Evolutionary conservation across 495 filamentous ascomycete species (phyloP), one percentile per base, ranked within the genome.

Genomic region (Neurospora sp.): DNA sequence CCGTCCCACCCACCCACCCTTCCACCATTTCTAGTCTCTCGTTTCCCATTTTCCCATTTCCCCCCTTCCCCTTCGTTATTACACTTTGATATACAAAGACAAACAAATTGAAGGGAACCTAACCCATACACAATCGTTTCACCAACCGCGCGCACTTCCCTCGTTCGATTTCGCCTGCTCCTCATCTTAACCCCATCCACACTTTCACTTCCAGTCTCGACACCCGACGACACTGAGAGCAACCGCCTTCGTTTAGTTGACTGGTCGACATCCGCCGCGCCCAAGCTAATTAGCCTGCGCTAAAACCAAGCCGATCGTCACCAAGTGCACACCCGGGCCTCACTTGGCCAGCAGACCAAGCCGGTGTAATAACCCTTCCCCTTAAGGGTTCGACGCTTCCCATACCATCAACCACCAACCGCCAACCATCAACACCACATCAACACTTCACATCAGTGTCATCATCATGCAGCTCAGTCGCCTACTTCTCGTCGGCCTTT

Each of bases 401-500:
- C 53, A 61, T 31, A 61, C 9, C 45, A 53, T 61, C 53, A 31
- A 31, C 22, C 31, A 59, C 10, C 47, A 59, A 59, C 47, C 47
- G 5, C 4, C 44, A 47, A 47, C 44, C 44, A 61, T 18, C 53
- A 35, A 65, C 53, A 53, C 45, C 20, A 53, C 53, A 35, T 37
- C 27, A 65, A 65, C 27, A 39, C 44, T 59, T 41, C 53, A 53
- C 41, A 71, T 70, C 78, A 79, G 71, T 75, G 85, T 85, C 82
- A 79, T 79, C 76, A 79, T 78, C 39, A 80, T 42, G 72, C 78
- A 76, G 69, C 72, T 81, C 42, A 70, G 83, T 39, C 72, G 81
- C 59, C 68, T 85, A 45, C 71, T 85, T 70, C 76, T 82, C 71
- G 72, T 83, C 70, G 83, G 80, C 59, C 79, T 85, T 35, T 83